Percentiles rank a stretch among this genome's conserved stretches.
phyloP scores from a whole-genome alignment of 2,329 filamentous ascomycete genomes.

The Fusarium devonianum region DNA sequence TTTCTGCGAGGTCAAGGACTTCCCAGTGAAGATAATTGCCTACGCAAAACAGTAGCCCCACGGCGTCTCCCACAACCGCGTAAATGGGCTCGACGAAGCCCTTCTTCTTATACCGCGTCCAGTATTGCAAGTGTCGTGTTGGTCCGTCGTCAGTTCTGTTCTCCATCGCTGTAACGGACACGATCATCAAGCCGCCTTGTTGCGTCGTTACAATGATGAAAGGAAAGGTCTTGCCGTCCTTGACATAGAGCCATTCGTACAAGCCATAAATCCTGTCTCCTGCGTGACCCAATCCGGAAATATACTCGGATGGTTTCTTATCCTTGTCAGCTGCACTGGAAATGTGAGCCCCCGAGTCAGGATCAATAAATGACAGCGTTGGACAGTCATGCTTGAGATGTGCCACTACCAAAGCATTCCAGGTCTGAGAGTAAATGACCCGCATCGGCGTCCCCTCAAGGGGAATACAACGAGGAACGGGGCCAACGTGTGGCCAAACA shows the following conservation, averaged over 20 bases:
- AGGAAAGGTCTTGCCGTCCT: slow-evolving; percentile 64
- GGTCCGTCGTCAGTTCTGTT: slow-evolving; percentile 21
- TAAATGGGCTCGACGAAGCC: slow-evolving; percentile 58
- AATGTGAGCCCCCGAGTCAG: slow-evolving; percentile 60
- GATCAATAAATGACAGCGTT: slow-evolving; percentile 64
- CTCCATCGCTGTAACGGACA: slow-evolving; percentile 53
- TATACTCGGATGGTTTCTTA: slow-evolving; percentile 53
- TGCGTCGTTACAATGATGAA: slow-evolving; percentile 69
- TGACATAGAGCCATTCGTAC: slow-evolving; percentile 68
- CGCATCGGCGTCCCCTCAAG: slow-evolving; percentile 58
- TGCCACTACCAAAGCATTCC: slow-evolving; percentile 63
- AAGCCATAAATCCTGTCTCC: slow-evolving; percentile 68
- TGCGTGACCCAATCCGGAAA: slow-evolving; percentile 62
- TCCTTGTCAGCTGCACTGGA: slow-evolving; percentile 55
- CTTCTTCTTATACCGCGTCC: slow-evolving; percentile 60
- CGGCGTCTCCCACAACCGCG: slow-evolving; percentile 61
- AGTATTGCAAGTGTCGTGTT: slow-evolving; percentile 54
- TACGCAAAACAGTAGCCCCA: slow-evolving; percentile 64
- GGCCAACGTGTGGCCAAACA: slow-evolving; percentile 53
- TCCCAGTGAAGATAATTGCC: slow-evolving; percentile 64
- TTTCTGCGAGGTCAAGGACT: slow-evolving; percentile 58
- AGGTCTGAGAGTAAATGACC: slow-evolving; percentile 61
- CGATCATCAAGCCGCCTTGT: slow-evolving; percentile 62
- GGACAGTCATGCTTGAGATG: slow-evolving; percentile 53
- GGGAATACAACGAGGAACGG: slow-evolving; percentile 58